Conservation (phyloP, 2,329 filamentous ascomycete species). For the Xylariaceae sp. region DNA sequence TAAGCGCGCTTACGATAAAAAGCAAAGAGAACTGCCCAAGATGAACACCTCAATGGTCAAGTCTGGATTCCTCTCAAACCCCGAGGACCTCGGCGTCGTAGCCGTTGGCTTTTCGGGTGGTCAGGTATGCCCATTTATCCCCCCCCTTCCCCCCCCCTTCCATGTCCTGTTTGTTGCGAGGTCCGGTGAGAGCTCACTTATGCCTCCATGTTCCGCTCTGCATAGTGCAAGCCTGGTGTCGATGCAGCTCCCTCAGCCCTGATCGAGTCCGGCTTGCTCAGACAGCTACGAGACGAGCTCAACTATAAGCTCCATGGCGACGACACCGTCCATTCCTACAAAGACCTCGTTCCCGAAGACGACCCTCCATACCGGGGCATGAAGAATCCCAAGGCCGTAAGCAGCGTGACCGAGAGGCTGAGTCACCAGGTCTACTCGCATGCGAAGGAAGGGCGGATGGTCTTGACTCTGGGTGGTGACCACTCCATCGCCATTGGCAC, state of each 20-base stretch:
- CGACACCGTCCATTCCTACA: constrained; percentile 78
- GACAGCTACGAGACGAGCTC: constrained; percentile 80
- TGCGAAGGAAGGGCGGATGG: constrained; percentile 79
- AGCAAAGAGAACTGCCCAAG: not conserved
- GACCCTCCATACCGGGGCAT: constrained; percentile 87
- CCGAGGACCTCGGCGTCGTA: constrained; percentile 84
- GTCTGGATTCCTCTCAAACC: constrained; percentile 77
- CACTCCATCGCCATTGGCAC: constrained; percentile 97
- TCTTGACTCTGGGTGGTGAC: constrained; percentile 92
- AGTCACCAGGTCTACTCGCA: constrained; percentile 86
- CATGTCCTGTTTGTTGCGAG: not conserved
- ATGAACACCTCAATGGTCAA: constrained; percentile 59
- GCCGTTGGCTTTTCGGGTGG: constrained; percentile 96
- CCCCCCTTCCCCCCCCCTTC: constrained; percentile 1
- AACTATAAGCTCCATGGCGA: constrained; percentile 89
- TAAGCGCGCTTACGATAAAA: no score
- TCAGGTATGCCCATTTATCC: constrained; percentile 63
- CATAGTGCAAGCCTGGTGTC: constrained; percentile 80
- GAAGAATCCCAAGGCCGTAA: constrained; percentile 90
- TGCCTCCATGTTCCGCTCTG: constrained; percentile 18
- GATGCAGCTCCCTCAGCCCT: constrained; percentile 88
- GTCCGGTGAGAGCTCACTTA: not conserved
- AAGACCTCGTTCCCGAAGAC: constrained; percentile 67
- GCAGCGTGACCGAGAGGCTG: constrained; percentile 79
- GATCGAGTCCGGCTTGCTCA: constrained; percentile 83